These are phyloP conservation scores for Boehmeria nivea DNA, from an alignment of 306 rosid genomes.

Conservation along the genomic window DNA sequence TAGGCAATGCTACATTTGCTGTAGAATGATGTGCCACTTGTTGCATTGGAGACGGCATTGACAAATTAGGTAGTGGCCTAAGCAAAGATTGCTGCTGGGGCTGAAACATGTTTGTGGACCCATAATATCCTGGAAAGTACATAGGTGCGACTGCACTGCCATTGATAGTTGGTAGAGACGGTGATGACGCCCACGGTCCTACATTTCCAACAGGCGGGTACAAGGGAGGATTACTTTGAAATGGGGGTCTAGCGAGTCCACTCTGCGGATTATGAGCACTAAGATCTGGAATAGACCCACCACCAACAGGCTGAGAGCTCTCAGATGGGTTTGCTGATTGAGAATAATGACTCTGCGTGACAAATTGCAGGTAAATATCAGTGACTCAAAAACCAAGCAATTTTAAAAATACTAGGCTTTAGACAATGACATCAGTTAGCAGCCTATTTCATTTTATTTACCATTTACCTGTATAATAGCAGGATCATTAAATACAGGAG, in stretches of 20 bases:
- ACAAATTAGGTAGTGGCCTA: slow-evolving; percentile 21
- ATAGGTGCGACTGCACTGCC: slow-evolving; percentile 18
- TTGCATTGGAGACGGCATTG: slow-evolving; percentile 16
- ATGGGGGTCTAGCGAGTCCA: slow-evolving; percentile 17
- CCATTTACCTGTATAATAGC: slow-evolving; percentile 28
- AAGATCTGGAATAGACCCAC: slow-evolving; percentile 14
- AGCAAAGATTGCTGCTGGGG: slow-evolving; percentile 28
- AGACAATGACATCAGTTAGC: background rate
- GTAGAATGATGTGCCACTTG: slow-evolving; percentile 18
- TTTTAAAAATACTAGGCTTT: background rate
- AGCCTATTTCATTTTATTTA: background rate
- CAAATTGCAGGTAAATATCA: background rate
- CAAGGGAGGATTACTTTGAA: slow-evolving; percentile 21
- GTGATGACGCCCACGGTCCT: slow-evolving; percentile 23
- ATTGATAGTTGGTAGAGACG: slow-evolving; percentile 18
- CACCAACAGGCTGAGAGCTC: slow-evolving; percentile 11
- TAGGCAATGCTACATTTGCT: slow-evolving; percentile 2
- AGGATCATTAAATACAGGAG: slow-evolving; percentile 18
- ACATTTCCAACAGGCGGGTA: slow-evolving; percentile 19
- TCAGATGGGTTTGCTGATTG: slow-evolving; percentile 14
- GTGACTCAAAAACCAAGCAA: background rate
- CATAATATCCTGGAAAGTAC: slow-evolving; percentile 25
- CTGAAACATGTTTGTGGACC: slow-evolving; percentile 19
- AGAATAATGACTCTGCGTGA: slow-evolving; percentile 19
- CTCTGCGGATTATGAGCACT: slow-evolving; percentile 12